These are phyloP conservation scores for Xylariales sp. DNA, from an alignment of 2,329 filamentous ascomycete genomes.

Conservation along the genomic window DNA sequence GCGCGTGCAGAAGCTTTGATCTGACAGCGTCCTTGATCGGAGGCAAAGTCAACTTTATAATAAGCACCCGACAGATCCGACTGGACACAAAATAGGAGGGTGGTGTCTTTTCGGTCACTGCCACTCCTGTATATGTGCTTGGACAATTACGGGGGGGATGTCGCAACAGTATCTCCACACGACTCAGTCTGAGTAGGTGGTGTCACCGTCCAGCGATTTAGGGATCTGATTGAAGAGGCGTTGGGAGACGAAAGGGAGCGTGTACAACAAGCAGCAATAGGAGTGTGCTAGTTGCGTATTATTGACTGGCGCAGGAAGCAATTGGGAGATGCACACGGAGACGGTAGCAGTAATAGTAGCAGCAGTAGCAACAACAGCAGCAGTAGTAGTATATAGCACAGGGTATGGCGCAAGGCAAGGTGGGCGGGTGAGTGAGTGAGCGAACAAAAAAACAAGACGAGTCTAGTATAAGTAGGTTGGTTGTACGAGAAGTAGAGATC, in stretches of 20 bases:
- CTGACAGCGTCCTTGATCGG: conserved; percentile 5
- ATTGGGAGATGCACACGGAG: too few relatives aligned
- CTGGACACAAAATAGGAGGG: conserved; percentile 14
- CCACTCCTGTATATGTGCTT: conserved; percentile 20
- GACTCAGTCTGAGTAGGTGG: conserved; percentile 14
- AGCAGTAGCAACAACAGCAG: too few relatives aligned
- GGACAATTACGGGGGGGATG: conserved; percentile 17
- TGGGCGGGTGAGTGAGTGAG: not conserved
- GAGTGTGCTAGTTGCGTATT: too few relatives aligned
- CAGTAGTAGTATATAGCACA: not conserved
- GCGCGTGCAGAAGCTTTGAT: not conserved
- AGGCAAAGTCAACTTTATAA: conserved; percentile 17
- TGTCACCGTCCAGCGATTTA: conserved; percentile 21
- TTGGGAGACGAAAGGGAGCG: not conserved
- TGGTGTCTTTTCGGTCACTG: conserved; percentile 16
- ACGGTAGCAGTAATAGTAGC: too few relatives aligned
- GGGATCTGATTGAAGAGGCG: conserved; percentile 1
- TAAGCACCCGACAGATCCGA: not conserved
- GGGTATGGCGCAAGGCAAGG: not conserved
- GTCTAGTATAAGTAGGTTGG: not conserved
- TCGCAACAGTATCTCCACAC: conserved; percentile 22
- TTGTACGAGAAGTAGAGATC: conserved; percentile 6
- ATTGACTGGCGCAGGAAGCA: not conserved
- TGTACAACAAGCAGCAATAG: too few relatives aligned
- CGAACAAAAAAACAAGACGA: not conserved